Percentiles rank a stretch among this genome's conserved stretches.
phyloP scores from a whole-genome alignment of 78 protist genomes.

The Chrysochromulina tobinii region DNA sequence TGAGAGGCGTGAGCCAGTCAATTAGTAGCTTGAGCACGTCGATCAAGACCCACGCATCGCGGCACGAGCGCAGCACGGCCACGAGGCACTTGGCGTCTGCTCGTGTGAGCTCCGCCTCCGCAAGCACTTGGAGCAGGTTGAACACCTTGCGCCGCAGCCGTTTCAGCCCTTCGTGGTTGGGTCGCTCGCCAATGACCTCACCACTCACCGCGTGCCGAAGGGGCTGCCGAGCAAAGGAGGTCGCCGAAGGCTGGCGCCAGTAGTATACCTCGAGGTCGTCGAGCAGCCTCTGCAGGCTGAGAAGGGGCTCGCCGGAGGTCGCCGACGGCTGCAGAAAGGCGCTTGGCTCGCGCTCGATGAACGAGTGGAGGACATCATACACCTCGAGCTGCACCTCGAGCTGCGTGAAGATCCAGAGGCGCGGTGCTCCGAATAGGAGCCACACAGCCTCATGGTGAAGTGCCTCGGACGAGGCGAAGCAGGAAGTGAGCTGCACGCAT shows the following conservation, averaged over 20 bases:
- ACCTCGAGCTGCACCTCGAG: not conserved
- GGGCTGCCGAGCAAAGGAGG: not conserved
- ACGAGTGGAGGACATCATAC: not conserved
- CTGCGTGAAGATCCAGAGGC: not conserved
- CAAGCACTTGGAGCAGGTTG: not conserved
- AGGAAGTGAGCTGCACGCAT: not conserved
- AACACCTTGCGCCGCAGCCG: not conserved
- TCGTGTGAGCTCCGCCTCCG: not conserved
- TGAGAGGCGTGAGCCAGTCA: not conserved
- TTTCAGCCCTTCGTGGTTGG: not conserved
- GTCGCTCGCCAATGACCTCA: not conserved
- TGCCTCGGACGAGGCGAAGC: not conserved
- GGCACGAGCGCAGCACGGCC: not conserved
- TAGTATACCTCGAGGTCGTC: not conserved
- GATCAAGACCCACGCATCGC: not conserved
- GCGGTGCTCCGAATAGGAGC: not conserved
- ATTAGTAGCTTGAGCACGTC: not conserved
- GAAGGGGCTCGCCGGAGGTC: no score
- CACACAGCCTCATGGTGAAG: not conserved
- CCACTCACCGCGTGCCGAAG: not conserved
- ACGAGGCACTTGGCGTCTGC: not conserved
- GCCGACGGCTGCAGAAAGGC: not conserved
- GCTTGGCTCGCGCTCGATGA: not conserved
- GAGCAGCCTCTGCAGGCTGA: not conserved
- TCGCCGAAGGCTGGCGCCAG: not conserved